These are phyloP conservation scores for Kwoniella europaea DNA, from an alignment of 768 basidiomycete genomes.

Conservation along the genomic window DNA sequence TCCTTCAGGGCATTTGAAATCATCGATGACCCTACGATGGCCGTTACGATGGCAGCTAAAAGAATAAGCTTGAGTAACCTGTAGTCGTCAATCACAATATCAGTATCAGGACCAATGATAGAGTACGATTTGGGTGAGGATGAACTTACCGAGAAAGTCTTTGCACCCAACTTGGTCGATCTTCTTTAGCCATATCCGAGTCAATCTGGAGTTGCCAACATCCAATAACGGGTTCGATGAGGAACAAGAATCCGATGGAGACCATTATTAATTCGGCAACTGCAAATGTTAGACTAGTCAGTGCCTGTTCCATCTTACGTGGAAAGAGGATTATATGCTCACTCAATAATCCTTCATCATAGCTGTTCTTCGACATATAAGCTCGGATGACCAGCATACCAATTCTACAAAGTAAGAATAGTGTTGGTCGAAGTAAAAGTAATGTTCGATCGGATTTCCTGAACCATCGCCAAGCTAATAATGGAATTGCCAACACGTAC, in stretches of 20 bases:
- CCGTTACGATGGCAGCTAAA: constrained; percentile 29
- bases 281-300: constrained; percentile 6
- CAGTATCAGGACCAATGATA: neutral
- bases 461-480: constrained; percentile 27
- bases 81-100: neutral
- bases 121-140: neutral
- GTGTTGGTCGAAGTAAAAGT: constrained; percentile 29
- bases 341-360: constrained; percentile 32
- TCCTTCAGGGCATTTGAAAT: constrained; percentile 21
- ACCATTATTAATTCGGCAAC: constrained; percentile 41
- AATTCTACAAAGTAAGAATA: constrained; percentile 28
- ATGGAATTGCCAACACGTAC: constrained; percentile 22
- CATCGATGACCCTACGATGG: constrained; percentile 19
- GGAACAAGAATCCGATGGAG: constrained; percentile 38
- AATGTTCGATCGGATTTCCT: constrained; percentile 4
- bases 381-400: constrained; percentile 34
- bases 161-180: constrained; percentile 28
- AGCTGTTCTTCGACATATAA: constrained; percentile 28
- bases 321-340: constrained; percentile 20
- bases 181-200: constrained; percentile 12
- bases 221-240: constrained; percentile 32
- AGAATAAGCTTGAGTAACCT: constrained; percentile 11
- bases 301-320: neutral
- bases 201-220: constrained; percentile 30
- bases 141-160: constrained; percentile 11